Evolutionary conservation across 352 stramenopile genomes (phyloP), one percentile per base, ranked within the genome.

Genomic region (Phytophthora europaea): DNA sequence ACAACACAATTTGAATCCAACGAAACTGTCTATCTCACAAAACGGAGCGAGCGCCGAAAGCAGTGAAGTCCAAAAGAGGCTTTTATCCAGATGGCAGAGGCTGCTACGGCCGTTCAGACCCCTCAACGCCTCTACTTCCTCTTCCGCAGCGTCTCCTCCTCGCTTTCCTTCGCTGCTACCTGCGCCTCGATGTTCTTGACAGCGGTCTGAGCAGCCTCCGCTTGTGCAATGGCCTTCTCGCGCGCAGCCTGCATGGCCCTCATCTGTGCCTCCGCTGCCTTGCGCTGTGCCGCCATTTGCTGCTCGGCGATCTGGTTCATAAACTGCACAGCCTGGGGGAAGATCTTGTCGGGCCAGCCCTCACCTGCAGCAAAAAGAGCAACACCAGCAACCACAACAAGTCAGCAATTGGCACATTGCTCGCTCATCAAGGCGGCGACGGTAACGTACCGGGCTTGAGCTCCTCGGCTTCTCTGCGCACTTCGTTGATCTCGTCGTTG

Each of bases 261-360:
- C 75, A 94, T 85, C 79, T 94, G 86, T 55, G 74, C 83, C 65
- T 94, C 86, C 4, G 78, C 80, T 36, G 78, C 82, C 78, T 94
- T 94, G 52, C 86, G 82, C 78, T 94, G 89, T 34, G 79, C 82
- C 43, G 84, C 86, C 84, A 92, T 94, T 79, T 96, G 89, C 76
- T 96, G 89, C 64, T 96, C 89, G 12, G 87, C 85, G 64, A 96
- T 87, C 75, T 94, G 89, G 48, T 94, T 96, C 87, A 96, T 92
- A 79, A 94, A 96, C 80, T 94, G 87, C 73, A 96, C 89, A 20
- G 89, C 89, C 79, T 96, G 87, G 22, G 89, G 86, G 79, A 96
- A 96, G 58, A 96, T 96, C 78, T 89, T 91, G 78, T 96, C 89
- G 20, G 87, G 85, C 89, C 89, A 96, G 59, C 87, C 87, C 74